Percentiles rank a stretch among this genome's conserved stretches.
These are phyloP conservation scores for Cinnamomum micranthum DNA, from an alignment of 164 flowering plant genomes.

Conservation along the genomic window DNA sequence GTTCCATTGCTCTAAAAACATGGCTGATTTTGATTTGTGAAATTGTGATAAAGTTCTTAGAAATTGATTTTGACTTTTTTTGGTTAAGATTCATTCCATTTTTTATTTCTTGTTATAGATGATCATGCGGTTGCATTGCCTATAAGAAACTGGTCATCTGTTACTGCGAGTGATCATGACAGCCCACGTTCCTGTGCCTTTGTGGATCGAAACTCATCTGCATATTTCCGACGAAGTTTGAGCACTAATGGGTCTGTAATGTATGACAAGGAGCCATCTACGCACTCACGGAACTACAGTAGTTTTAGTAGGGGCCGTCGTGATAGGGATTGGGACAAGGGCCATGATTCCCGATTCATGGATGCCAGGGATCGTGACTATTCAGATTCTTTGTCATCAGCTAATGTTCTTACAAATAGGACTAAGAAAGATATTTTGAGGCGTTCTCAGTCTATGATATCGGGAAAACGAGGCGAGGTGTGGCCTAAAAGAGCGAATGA, in stretches of 20 bases:
- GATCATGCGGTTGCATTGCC: slow-evolving; percentile 25
- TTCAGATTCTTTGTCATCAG: slow-evolving; percentile 33
- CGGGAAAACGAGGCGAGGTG: slow-evolving; percentile 50
- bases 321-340: slow-evolving; percentile 58
- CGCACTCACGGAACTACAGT: slow-evolving; percentile 43
- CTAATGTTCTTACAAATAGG: slow-evolving; percentile 23
- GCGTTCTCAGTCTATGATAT: slow-evolving; percentile 58
- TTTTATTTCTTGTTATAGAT: slow-evolving; percentile 31
- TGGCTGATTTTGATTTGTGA: too few species aligned
- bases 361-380: slow-evolving; percentile 26
- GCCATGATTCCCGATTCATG: slow-evolving; percentile 19
- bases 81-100: too few species aligned
- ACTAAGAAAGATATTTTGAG: slow-evolving; percentile 45
- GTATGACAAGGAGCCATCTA: slow-evolving; percentile 29
- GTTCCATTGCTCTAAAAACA: too few species aligned
- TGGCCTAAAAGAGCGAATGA: slow-evolving; percentile 29
- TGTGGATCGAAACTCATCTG: slow-evolving; percentile 48
- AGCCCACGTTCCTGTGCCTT: slow-evolving; percentile 37
- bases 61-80: too few species aligned
- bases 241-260: slow-evolving; percentile 58
- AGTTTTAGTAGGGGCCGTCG: slow-evolving; percentile 70
- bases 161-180: slow-evolving; percentile 44
- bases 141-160: slow-evolving; percentile 41
- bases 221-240: slow-evolving; percentile 55
- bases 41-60: too few species aligned